Base-by-base conservation (phyloP, 164 flowering plant genomes). In the Tinospora cordifolia region DNA sequence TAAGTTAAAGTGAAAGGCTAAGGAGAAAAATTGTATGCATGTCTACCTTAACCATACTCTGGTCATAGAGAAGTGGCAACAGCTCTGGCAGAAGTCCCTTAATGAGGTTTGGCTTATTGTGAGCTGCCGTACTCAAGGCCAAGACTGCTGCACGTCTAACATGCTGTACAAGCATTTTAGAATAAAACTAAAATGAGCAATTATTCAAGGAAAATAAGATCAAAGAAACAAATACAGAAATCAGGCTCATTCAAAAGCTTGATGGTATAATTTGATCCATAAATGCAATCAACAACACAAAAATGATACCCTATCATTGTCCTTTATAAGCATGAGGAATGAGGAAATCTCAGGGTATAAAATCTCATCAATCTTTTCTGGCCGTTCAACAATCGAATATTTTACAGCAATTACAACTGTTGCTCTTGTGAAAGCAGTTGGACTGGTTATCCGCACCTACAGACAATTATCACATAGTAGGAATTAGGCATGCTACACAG, bases 71-170 rank as follows among this genome's bases (percentile, higher is more conserved):
- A 78, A 90, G 98, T 19, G 99, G 99, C 80, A 92, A 75, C 44
- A 95, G 54, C 62, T 92, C 96, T 34, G 96, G 93, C 77, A 95
- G 92, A 72, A 92, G 87, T 30, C 93, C 94, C 80, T 90, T 95
- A 51, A 95, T 84, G 62, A 92, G 92, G 78, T 84, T 92, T 67
- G 99, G 99, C 84, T 95, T 95, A 76, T 95, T 90, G 83, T 95
- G 99, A 66, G 97, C 98, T 73, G 97, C 97, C 22, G 97, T 95
- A 81, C 93, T 95, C 78, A 95, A 83, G 38, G 99, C 98, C 84
- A 91, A 79, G 58, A 95, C 98, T 67, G 94, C 97, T 69, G 99
- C 98, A 67, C 99, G 99, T 77, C 99, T 87, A 40, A 95, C 99
- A 88, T 95, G 99, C 99, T 95, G 88, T 73, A 74, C 19, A 75